phyloP scores from a whole-genome alignment of 2,329 filamentous ascomycete genomes.

The Fusarium dimerum region DNA sequence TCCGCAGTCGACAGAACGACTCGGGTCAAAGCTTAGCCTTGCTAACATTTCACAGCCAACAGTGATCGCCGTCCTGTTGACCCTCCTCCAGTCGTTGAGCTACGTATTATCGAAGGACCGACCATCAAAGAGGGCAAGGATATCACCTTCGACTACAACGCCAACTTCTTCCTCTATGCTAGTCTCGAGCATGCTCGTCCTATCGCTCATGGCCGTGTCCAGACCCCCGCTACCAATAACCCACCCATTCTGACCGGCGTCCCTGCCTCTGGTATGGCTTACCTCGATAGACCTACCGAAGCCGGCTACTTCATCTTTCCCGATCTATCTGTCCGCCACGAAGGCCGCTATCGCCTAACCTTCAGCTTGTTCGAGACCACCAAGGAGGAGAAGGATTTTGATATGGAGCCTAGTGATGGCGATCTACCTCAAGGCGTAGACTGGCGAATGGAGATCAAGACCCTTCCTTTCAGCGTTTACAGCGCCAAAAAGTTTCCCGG shows the following conservation, averaged over 20 bases:
- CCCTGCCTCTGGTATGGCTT: conserved; percentile 93
- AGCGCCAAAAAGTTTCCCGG: conserved; percentile 99
- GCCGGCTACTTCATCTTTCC: conserved; percentile 97
- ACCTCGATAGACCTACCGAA: conserved; percentile 80
- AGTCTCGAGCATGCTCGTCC: conserved; percentile 84
- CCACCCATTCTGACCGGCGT: conserved; percentile 90
- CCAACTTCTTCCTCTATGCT: conserved; percentile 96
- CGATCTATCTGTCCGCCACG: conserved; percentile 91
- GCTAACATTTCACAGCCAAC: conserved; percentile 35
- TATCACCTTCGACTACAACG: conserved; percentile 88
- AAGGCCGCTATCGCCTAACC: conserved; percentile 86
- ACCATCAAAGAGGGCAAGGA: conserved; percentile 63
- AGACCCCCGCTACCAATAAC: conserved; percentile 64
- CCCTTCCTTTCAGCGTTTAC: conserved; percentile 81
- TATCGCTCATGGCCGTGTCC: conserved; percentile 78
- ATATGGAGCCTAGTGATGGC: conserved; percentile 51
- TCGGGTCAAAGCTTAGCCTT: neutral
- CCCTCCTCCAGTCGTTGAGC: conserved; percentile 89
- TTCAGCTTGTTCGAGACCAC: conserved; percentile 95
- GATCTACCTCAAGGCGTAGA: conserved; percentile 63
- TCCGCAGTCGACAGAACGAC: neutral
- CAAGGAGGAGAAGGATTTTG: conserved; percentile 80
- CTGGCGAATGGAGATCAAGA: conserved; percentile 89
- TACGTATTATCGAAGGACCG: conserved; percentile 78
- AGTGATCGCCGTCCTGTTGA: conserved; percentile 87